phyloP scores from a whole-genome alignment of 2,329 filamentous ascomycete genomes.

The Zymoseptoria crescenta region DNA sequence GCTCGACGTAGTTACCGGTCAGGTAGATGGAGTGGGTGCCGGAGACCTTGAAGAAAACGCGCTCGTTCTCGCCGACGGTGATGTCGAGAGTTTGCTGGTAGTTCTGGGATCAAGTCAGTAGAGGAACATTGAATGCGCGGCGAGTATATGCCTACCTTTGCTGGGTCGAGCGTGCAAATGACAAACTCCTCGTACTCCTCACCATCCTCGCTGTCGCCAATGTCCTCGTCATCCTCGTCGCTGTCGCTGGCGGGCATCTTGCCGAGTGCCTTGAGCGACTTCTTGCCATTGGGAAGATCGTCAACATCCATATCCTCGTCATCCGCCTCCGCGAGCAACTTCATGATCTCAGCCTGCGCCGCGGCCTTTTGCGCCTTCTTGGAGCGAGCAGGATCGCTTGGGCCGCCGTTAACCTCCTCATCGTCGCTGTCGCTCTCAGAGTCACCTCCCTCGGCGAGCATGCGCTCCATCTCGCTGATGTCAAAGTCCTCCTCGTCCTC shows the following conservation, averaged over 20 bases:
- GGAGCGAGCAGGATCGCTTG: conserved; percentile 81
- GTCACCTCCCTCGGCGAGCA: conserved; percentile 48
- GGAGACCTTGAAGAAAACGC: conserved; percentile 82
- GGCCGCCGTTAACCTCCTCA: conserved; percentile 76
- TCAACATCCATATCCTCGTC: conserved; percentile 70
- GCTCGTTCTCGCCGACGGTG: conserved; percentile 79
- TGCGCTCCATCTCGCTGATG: conserved; percentile 45
- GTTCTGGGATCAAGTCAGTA: conserved; percentile 51
- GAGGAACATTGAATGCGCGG: conserved; percentile 1
- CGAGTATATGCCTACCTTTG: conserved; percentile 57
- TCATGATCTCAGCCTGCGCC: conserved; percentile 68
- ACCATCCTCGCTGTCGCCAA: conserved; percentile 51
- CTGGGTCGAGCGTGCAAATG: conserved; percentile 88
- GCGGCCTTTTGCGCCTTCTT: conserved; percentile 79
- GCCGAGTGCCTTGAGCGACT: conserved; percentile 59
- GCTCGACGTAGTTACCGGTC: conserved; percentile 90
- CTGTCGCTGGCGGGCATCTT: conserved; percentile 51
- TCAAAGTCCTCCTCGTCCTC: conserved; percentile 53
- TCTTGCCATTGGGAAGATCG: conserved; percentile 53
- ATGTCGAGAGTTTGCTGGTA: conserved; percentile 95
- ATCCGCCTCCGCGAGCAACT: conserved; percentile 55
- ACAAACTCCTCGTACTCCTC: conserved; percentile 81
- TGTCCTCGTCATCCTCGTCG: conserved; percentile 42
- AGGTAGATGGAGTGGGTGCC: conserved; percentile 87
- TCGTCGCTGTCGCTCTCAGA: conserved; percentile 52